These are phyloP conservation scores for Aspergillus olivimuriae DNA, from an alignment of 495 filamentous ascomycete species.

Conservation along the genomic window DNA sequence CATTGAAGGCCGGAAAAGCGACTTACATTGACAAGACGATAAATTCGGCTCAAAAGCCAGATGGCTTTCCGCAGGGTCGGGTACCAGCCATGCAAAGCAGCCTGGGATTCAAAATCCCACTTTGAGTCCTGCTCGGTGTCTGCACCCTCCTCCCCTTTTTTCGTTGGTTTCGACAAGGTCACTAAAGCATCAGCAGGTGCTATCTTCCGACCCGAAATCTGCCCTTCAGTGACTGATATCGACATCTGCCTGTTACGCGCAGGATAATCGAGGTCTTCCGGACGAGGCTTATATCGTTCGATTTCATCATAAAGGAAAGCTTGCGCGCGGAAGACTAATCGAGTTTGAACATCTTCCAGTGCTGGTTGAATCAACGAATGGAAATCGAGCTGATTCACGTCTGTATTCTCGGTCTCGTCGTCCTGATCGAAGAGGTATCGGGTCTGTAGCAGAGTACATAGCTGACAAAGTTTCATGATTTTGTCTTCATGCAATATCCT, in stretches of 20 bases:
- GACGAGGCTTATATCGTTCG: slow-evolving; percentile 60
- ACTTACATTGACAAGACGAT: slow-evolving; percentile 66
- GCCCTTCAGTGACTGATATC: slow-evolving; percentile 41
- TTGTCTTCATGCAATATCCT: slow-evolving; percentile 64
- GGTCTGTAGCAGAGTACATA: slow-evolving; percentile 77
- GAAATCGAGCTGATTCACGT: slow-evolving; percentile 58
- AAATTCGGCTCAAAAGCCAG: slow-evolving; percentile 77
- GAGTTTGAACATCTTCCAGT: slow-evolving; percentile 68
- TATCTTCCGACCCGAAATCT: slow-evolving; percentile 42
- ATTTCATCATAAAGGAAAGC: slow-evolving; percentile 63
- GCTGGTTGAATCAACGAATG: slow-evolving; percentile 58
- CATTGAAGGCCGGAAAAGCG: too few species aligned
- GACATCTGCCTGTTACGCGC: slow-evolving; percentile 42
- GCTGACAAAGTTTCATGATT: slow-evolving; percentile 70
- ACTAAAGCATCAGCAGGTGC: slow-evolving; percentile 36
- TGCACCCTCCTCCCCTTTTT: slow-evolving; percentile 44
- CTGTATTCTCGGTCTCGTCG: slow-evolving; percentile 55
- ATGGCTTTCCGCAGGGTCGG: slow-evolving; percentile 72
- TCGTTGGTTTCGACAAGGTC: slow-evolving; percentile 46
- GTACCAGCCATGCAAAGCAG: slow-evolving; percentile 48
- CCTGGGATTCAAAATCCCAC: slow-evolving; percentile 49
- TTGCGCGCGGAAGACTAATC: slow-evolving; percentile 66
- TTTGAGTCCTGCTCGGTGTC: slow-evolving; percentile 43
- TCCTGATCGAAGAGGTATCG: slow-evolving; percentile 70
- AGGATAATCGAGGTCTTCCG: slow-evolving; percentile 64